Evolutionary conservation across 192 early-diverging fungal genomes (phyloP).

Genomic region (Gamsiella multidivaricata): DNA sequence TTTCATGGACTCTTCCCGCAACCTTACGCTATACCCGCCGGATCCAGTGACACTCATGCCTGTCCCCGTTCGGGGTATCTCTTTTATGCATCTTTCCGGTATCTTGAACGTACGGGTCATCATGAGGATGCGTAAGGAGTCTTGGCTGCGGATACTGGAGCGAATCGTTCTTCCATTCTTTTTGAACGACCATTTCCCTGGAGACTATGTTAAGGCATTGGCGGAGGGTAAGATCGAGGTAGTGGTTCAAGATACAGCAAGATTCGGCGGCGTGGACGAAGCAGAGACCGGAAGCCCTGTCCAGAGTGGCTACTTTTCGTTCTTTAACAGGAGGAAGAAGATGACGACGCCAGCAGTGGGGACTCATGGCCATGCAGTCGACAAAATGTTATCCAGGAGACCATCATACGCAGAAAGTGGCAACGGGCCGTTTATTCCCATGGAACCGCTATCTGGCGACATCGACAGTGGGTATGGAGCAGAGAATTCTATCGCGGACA

Average conservation of each 20-base stretch:
- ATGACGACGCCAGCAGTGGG: neutral
- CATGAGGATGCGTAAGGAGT: conserved; percentile 56
- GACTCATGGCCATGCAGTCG: conserved; percentile 1
- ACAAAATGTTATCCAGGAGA: conserved; percentile 9
- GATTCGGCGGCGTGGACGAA: conserved; percentile 38
- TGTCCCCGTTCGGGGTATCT: conserved; percentile 62
- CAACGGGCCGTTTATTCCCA: neutral
- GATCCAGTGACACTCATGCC: conserved; percentile 60
- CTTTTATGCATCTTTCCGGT: conserved; percentile 65
- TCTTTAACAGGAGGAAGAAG: neutral
- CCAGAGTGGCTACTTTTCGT: conserved; percentile 33
- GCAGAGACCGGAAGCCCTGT: conserved; percentile 22
- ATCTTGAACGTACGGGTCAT: conserved; percentile 59
- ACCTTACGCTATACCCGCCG: conserved; percentile 63
- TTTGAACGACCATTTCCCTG: conserved; percentile 67
- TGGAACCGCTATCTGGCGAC: conserved; percentile 11
- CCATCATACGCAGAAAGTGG: neutral
- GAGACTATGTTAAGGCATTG: conserved; percentile 59
- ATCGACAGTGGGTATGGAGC: conserved; percentile 48
- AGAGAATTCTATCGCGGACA: neutral
- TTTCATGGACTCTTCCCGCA: conserved; percentile 61
- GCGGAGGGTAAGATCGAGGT: conserved; percentile 60
- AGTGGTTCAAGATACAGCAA: conserved; percentile 48
- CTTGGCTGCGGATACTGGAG: conserved; percentile 56
- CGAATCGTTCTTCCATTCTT: conserved; percentile 63